Evolutionary conservation across 2,329 filamentous ascomycete species (phyloP), one percentile per base, ranked within the genome.

Genomic region (Ampelomyces quisqualis): DNA sequence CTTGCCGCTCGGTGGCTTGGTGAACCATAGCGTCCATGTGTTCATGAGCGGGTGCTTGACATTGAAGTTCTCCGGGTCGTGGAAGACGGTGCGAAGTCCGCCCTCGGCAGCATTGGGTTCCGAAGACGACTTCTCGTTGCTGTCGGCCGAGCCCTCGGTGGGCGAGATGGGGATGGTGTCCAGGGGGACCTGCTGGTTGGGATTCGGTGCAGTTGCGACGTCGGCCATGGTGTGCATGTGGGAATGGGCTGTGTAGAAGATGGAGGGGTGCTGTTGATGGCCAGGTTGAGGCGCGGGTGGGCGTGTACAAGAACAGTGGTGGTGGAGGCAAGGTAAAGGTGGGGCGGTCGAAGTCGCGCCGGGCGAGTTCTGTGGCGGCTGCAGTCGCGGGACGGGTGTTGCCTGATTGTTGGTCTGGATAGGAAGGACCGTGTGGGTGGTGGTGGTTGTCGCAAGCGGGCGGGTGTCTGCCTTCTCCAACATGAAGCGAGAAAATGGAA

Each of bases 1-100:
- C 85, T 94, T 96, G 75, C 90, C 90, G 69, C 85, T 94, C 29
- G 91, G 87, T 38, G 93, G 91, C 81, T 97, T 97, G 64, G 91
- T 97, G 78, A 97, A 98, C 94, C 94, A 98, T 41, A 98, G 78
- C 45, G 93, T 97, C 93, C 93, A 98, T 69, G 88, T 86, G 78
- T 96, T 87, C 80, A 95, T 90, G 47, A 98, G 80, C 55, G 90
- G 91, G 71, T 98, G 93, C 80, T 97, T 98, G 72, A 98, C 93
- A 63, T 95, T 98, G 81, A 98, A 98, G 79, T 98, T 96, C 56
- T 96, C 87, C 60, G 93, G 86, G 74, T 97, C 90, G 70, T 98
- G 90, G 77, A 98, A 98, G 58, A 98, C 91, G 32, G 93, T 98
- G 62, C 95, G 79, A 36, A 86, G 77, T 67, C 90, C 84, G 48